Evolutionary conservation across 2,329 filamentous ascomycete species (phyloP).

Genomic region (Microdochium bolleyi): DNA sequence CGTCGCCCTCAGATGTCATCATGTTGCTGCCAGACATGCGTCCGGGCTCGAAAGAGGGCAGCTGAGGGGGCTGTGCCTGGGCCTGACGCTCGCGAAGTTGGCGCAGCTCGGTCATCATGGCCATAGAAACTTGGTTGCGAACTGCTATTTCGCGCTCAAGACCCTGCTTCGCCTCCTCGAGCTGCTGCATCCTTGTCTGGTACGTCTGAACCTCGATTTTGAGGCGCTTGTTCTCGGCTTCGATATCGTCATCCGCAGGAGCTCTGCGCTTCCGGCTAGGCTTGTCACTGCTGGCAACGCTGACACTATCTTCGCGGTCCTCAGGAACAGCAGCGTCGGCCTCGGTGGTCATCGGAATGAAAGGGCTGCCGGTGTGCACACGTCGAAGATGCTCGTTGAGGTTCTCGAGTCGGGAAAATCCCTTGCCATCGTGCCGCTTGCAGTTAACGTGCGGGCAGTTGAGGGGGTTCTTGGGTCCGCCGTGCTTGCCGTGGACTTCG

Average conservation of each 20-base stretch:
- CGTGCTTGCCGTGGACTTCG: slow-evolving; percentile 87
- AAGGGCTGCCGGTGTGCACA: slow-evolving; percentile 59
- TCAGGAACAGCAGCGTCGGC: slow-evolving; percentile 18
- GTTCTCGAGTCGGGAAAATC: slow-evolving; percentile 91
- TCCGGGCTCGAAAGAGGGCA: not conserved
- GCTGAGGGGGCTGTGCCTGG: not conserved
- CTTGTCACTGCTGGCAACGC: slow-evolving; percentile 20
- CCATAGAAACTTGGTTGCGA: slow-evolving; percentile 14
- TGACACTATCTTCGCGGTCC: slow-evolving; percentile 31
- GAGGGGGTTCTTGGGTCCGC: slow-evolving; percentile 78
- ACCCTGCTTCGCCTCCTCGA: slow-evolving; percentile 36
- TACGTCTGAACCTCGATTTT: slow-evolving; percentile 45
- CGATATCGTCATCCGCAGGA: slow-evolving; percentile 38
- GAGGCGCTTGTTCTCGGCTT: slow-evolving; percentile 59
- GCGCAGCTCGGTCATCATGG: slow-evolving; percentile 40
- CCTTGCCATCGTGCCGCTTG: slow-evolving; percentile 80
- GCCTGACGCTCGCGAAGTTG: slow-evolving; percentile 19
- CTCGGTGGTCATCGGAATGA: slow-evolving; percentile 14
- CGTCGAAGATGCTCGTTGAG: slow-evolving; percentile 87
- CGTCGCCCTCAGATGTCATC: not conserved
- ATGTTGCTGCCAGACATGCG: not conserved
- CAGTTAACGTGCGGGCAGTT: slow-evolving; percentile 82
- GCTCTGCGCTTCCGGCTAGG: slow-evolving; percentile 35
- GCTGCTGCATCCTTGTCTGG: slow-evolving; percentile 44
- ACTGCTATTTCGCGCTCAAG: slow-evolving; percentile 1